phyloP scores from a whole-genome alignment of 805 yeast species.

The Clavispora carvajalis region DNA sequence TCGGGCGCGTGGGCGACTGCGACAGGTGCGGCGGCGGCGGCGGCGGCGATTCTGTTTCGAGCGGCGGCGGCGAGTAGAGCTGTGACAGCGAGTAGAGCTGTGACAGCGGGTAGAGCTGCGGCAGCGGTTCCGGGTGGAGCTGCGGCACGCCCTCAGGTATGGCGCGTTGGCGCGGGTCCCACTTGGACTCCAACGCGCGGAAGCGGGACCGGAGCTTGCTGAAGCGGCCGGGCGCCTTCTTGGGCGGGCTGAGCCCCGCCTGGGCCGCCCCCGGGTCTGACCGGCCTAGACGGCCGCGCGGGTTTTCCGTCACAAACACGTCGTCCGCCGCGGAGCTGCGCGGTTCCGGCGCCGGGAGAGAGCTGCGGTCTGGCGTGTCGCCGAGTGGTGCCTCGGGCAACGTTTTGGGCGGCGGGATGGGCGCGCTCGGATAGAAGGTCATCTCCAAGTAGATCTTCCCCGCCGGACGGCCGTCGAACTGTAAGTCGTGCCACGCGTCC shows the following conservation, averaged over 20 bases:
- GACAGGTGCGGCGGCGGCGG: not conserved
- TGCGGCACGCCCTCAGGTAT: not conserved
- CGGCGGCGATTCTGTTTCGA: too few relatives aligned
- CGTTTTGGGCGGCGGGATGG: constrained; percentile 38
- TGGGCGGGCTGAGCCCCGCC: constrained; percentile 11
- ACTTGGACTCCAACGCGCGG: constrained; percentile 30
- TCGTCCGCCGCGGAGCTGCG: constrained; percentile 7
- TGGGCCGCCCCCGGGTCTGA: constrained; percentile 8
- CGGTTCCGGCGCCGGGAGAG: too few relatives aligned
- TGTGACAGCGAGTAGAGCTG: too few relatives aligned
- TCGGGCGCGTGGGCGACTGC: not conserved
- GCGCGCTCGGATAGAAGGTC: constrained; percentile 74
- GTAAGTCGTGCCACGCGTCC: constrained; percentile 79
- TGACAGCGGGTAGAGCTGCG: too few relatives aligned
- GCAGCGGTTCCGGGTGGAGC: not conserved
- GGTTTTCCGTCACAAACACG: constrained; percentile 9
- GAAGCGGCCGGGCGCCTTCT: constrained; percentile 22
- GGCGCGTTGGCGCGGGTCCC: constrained; percentile 9
- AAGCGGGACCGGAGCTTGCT: constrained; percentile 29
- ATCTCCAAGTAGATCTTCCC: constrained; percentile 87
- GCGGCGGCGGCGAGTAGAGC: too few relatives aligned
- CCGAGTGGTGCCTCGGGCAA: not conserved
- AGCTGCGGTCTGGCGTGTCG: too few relatives aligned
- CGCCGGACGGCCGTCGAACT: constrained; percentile 66
- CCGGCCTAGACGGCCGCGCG: constrained; percentile 7